Evolutionary conservation across 225 moss, liverwort and hornwort species (phyloP).

Genomic region (Climacium dendroides): DNA sequence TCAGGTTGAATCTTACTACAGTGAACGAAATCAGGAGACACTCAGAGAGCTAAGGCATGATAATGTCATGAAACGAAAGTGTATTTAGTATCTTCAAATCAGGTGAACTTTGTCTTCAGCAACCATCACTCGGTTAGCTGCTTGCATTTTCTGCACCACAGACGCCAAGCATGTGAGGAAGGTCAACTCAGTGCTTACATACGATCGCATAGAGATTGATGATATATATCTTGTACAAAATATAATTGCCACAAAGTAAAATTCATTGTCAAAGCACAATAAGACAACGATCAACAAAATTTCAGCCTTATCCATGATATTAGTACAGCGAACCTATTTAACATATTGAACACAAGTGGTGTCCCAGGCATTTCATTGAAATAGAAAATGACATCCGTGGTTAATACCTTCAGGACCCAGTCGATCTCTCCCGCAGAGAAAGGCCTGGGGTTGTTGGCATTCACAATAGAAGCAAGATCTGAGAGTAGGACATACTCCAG

Average conservation of each 20-base stretch:
- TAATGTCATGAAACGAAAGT: neutral
- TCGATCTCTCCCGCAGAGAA: slow-evolving; percentile 62
- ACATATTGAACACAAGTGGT: neutral
- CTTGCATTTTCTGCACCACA: slow-evolving; percentile 33
- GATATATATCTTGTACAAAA: neutral
- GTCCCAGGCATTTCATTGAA: neutral
- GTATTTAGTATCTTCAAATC: neutral
- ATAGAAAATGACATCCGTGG: neutral
- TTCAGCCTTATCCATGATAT: neutral
- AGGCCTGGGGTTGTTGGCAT: slow-evolving; percentile 52
- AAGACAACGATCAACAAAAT: neutral
- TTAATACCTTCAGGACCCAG: slow-evolving; percentile 59
- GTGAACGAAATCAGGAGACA: neutral
- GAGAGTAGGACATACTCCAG: slow-evolving; percentile 37
- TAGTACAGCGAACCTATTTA: neutral
- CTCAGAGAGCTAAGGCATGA: neutral
- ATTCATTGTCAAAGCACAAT: neutral
- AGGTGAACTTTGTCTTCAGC: slow-evolving; percentile 32
- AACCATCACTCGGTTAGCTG: slow-evolving; percentile 31
- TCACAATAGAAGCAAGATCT: slow-evolving; percentile 48
- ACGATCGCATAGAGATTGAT: neutral
- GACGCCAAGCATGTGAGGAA: neutral
- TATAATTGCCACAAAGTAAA: neutral
- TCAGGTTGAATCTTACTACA: neutral
- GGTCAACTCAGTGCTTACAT: neutral